Percentiles rank a stretch among this genome's conserved stretches.
Conservation (phyloP, 129 eudicot genomes). For the Erigeron canadensis region DNA sequence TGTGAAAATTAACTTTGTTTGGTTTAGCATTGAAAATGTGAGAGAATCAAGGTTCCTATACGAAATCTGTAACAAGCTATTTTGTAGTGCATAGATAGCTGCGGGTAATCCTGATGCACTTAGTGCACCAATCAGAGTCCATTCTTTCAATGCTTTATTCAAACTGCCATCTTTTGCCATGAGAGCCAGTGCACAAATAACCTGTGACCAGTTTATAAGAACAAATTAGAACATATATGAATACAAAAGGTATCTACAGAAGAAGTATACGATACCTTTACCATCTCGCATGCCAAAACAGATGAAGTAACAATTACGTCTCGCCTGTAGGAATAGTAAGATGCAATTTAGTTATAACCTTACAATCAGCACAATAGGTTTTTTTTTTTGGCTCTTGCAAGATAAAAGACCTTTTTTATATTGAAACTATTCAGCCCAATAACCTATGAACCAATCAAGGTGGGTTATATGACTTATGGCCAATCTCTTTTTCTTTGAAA, state of each 20-base stretch:
- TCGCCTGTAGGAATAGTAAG: slow-evolving; percentile 51
- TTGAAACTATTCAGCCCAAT: neutral
- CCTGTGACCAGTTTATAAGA: slow-evolving; percentile 35
- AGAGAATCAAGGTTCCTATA: slow-evolving; percentile 94
- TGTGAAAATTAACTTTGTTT: slow-evolving; percentile 88
- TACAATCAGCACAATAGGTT: neutral
- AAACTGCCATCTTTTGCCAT: slow-evolving; percentile 81
- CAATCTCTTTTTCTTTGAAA: too few relatives aligned
- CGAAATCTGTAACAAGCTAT: slow-evolving; percentile 91
- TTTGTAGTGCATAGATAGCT: slow-evolving; percentile 92
- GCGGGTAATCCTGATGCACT: slow-evolving; percentile 97
- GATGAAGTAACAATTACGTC: slow-evolving; percentile 90
- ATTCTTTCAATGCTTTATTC: slow-evolving; percentile 60
- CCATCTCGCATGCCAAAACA: slow-evolving; percentile 77
- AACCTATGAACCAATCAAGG: neutral
- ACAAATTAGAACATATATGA: slow-evolving; percentile 11
- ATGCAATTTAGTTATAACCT: slow-evolving; percentile 16
- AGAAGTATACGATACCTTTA: slow-evolving; percentile 50
- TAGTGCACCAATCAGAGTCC: slow-evolving; percentile 79
- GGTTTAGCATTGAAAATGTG: slow-evolving; percentile 91
- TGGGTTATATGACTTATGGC: too few relatives aligned
- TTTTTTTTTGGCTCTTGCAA: neutral
- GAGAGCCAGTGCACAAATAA: slow-evolving; percentile 69
- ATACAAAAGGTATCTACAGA: slow-evolving; percentile 2
- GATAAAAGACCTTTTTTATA: neutral